A percentile compares a stretch with the other conserved stretches of the same genome.
These are phyloP conservation scores for Taiozyma sp. DNA, from an alignment of 1,139 yeast species.

Conservation along the genomic window DNA sequence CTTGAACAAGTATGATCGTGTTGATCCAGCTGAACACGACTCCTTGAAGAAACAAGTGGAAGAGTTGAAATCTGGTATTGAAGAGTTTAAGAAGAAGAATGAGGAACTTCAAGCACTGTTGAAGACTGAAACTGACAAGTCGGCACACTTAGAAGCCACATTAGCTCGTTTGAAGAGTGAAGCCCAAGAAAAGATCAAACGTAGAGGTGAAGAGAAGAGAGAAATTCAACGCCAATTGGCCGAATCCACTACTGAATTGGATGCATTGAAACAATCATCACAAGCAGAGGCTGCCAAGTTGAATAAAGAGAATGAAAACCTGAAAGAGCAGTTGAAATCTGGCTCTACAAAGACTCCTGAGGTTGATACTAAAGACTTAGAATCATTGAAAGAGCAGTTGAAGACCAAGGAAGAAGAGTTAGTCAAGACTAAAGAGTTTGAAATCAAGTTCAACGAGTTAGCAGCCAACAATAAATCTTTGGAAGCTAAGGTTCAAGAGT, in stretches of 20 bases:
- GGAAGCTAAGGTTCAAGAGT: slow-evolving; percentile 20
- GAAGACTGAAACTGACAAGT: slow-evolving; percentile 14
- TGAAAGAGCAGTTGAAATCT: slow-evolving; percentile 5
- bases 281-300: slow-evolving; percentile 12
- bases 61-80: slow-evolving; percentile 15
- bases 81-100: slow-evolving; percentile 9
- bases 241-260: slow-evolving; percentile 9
- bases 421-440: slow-evolving; percentile 25
- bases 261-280: slow-evolving; percentile 5
- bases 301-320: slow-evolving; percentile 10
- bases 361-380: slow-evolving; percentile 19
- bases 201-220: slow-evolving; percentile 28
- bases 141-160: slow-evolving; percentile 26
- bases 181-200: slow-evolving; percentile 35
- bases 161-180: slow-evolving; percentile 26
- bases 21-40: slow-evolving; percentile 43
- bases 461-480: slow-evolving; percentile 5
- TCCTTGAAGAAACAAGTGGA: slow-evolving; percentile 30
- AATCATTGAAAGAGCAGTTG: slow-evolving; percentile 24
- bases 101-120: slow-evolving; percentile 9
- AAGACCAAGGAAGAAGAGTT: slow-evolving; percentile 15
- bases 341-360: background rate
- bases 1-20: slow-evolving; percentile 40
- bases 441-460: slow-evolving; percentile 23
- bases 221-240: slow-evolving; percentile 1